Evolutionary conservation across 2,329 filamentous ascomycete species (phyloP).

Genomic region (Basipetospora chlamydospora): DNA sequence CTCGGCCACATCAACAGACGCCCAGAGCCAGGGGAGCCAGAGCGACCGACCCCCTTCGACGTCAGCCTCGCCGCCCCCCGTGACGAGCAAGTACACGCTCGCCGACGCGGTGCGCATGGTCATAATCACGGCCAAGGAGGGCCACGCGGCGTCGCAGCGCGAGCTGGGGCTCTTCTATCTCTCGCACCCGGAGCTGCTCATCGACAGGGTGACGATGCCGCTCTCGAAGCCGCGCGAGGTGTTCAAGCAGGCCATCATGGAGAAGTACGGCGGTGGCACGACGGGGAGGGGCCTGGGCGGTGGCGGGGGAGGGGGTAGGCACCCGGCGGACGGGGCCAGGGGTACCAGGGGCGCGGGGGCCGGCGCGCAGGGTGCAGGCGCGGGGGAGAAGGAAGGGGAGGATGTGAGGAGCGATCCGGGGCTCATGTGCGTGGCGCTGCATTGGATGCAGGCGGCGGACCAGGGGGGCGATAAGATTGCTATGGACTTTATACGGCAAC

Average conservation of each 20-base stretch:
- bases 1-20: no score
- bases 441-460: conserved; percentile 91
- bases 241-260: conserved; percentile 79
- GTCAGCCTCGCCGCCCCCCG: conserved; percentile 28
- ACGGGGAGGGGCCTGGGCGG: conserved; percentile 11
- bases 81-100: conserved; percentile 52
- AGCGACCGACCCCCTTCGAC: conserved; percentile 8
- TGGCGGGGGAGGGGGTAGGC: conserved; percentile 12
- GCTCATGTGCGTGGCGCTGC: conserved; percentile 84
- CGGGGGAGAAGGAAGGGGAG: conserved; percentile 23
- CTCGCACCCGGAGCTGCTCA: conserved; percentile 65
- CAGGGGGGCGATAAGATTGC: conserved; percentile 77
- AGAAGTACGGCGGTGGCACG: conserved; percentile 39
- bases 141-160: conserved; percentile 68
- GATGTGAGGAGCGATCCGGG: conserved; percentile 61
- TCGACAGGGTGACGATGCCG: conserved; percentile 67
- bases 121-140: conserved; percentile 87
- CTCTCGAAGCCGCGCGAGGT: conserved; percentile 75
- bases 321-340: conserved; percentile 9
- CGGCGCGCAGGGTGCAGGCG: conserved; percentile 13
- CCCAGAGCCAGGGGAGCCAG: conserved; percentile 7
- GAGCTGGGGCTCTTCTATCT: conserved; percentile 90
- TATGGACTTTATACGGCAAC: conserved; percentile 6
- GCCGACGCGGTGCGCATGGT: conserved; percentile 78
- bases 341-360: conserved; percentile 6